Evolutionary conservation across 495 filamentous ascomycete genomes (phyloP).

Genomic region (Acidomyces sp.): DNA sequence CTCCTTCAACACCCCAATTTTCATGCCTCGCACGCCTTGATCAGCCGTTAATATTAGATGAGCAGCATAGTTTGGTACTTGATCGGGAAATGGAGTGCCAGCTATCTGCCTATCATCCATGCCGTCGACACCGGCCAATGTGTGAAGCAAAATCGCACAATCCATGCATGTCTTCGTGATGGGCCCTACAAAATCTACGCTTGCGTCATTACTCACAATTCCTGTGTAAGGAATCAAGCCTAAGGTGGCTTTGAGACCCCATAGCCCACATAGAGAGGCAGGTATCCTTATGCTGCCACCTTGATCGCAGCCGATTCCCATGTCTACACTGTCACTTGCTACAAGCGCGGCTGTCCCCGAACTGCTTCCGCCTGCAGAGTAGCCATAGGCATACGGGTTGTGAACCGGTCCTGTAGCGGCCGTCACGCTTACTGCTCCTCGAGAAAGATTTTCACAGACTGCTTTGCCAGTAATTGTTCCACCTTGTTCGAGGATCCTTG

Average conservation of each 20-base stretch:
- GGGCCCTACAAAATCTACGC: slow-evolving; percentile 26
- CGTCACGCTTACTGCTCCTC: slow-evolving; percentile 25
- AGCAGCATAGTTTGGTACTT: slow-evolving; percentile 29
- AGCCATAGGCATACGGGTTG: slow-evolving; percentile 28
- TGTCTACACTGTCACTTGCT: slow-evolving; percentile 36
- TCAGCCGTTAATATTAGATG: slow-evolving; percentile 20
- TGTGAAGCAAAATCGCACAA: slow-evolving; percentile 38
- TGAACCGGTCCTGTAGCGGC: slow-evolving; percentile 31
- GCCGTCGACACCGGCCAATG: slow-evolving; percentile 42
- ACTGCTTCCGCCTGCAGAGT: slow-evolving; percentile 43
- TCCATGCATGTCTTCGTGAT: slow-evolving; percentile 40
- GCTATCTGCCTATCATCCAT: slow-evolving; percentile 44
- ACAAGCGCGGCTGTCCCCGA: slow-evolving; percentile 45
- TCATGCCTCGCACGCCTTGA: slow-evolving; percentile 35
- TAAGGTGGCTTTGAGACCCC: slow-evolving; percentile 32
- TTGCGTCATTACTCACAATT: slow-evolving; percentile 25
- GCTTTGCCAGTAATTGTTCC: slow-evolving; percentile 27
- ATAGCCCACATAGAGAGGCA: slow-evolving; percentile 26
- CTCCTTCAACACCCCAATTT: slow-evolving; percentile 40
- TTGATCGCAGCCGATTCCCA: slow-evolving; percentile 47
- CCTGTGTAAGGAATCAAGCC: slow-evolving; percentile 26
- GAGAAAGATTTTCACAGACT: slow-evolving; percentile 34
- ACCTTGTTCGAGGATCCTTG: slow-evolving; percentile 34
- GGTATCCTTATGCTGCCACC: slow-evolving; percentile 50
- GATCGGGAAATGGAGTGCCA: slow-evolving; percentile 16